Conservation (phyloP, 768 basidiomycete species). For the Rubroboletus satanas region DNA sequence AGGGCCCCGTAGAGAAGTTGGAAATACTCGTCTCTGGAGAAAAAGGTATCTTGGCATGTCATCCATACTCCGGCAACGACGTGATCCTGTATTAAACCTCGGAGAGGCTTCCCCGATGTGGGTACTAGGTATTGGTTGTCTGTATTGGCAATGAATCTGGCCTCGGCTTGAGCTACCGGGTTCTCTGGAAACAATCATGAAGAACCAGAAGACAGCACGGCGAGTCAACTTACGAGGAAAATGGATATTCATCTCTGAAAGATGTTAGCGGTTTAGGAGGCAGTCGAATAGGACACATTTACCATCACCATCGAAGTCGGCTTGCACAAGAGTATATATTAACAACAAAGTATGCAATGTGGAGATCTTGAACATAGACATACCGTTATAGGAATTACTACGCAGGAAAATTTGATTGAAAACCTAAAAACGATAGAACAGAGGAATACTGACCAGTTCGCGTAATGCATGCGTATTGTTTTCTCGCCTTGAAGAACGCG, state of each 20-base stretch:
- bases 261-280: constrained; percentile 1
- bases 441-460: constrained; percentile 75
- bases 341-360: constrained; percentile 2
- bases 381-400: constrained; percentile 97
- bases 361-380: constrained; percentile 23
- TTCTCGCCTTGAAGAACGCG: constrained; percentile 92
- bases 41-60: constrained; percentile 93
- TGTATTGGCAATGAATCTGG: constrained; percentile 91
- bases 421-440: neutral
- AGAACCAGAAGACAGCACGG: neutral
- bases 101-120: constrained; percentile 95
- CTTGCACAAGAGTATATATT: constrained; percentile 32
- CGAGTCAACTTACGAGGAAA: constrained; percentile 76
- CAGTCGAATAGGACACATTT: constrained; percentile 19
- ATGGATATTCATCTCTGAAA: constrained; percentile 97
- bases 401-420: constrained; percentile 14
- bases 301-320: constrained; percentile 94
- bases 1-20: constrained; percentile 94
- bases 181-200: constrained; percentile 58
- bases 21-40: constrained; percentile 92
- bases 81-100: constrained; percentile 98
- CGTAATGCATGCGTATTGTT: constrained; percentile 99
- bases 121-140: constrained; percentile 99
- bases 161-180: constrained; percentile 91
- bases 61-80: constrained; percentile 99